Conservation (phyloP, 1,284 basidiomycete genomes). For the Rhodotorula mucilaginosa region DNA sequence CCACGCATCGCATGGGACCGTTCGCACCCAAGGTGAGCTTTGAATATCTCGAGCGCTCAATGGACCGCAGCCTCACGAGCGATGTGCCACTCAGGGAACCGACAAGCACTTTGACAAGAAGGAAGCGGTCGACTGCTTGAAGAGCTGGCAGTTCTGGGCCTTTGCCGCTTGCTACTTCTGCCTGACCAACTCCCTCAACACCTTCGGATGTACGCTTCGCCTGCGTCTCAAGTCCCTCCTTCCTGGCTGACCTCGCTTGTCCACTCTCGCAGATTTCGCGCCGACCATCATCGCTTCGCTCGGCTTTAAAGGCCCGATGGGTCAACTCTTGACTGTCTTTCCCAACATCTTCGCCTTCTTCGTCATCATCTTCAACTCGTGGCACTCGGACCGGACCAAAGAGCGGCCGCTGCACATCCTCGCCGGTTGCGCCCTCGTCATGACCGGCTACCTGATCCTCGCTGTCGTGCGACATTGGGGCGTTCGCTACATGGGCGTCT, state of each 20-base stretch:
- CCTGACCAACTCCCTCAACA: slow-evolving; percentile 20
- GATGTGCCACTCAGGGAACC: slow-evolving; percentile 10
- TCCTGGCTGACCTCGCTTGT: slow-evolving; percentile 20
- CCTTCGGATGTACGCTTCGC: slow-evolving; percentile 13
- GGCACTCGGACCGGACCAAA: slow-evolving; percentile 26
- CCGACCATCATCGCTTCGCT: slow-evolving; percentile 23
- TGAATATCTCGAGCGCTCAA: no score
- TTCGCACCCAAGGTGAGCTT: slow-evolving; percentile 22
- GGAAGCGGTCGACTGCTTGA: slow-evolving; percentile 40
- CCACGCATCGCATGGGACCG: slow-evolving; percentile 30
- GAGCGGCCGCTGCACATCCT: slow-evolving; percentile 39
- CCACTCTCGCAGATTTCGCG: slow-evolving; percentile 16
- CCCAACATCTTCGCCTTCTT: slow-evolving; percentile 33
- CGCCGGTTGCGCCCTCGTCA: slow-evolving; percentile 9
- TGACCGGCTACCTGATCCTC: slow-evolving; percentile 45
- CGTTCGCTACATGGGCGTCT: slow-evolving; percentile 43
- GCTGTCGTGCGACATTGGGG: slow-evolving; percentile 40
- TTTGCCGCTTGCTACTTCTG: slow-evolving; percentile 38
- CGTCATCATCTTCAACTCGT: slow-evolving; percentile 29
- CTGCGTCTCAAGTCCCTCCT: not conserved
- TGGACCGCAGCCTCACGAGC: not conserved
- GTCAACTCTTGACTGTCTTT: slow-evolving; percentile 25
- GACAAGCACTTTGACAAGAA: slow-evolving; percentile 46
- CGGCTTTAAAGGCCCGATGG: slow-evolving; percentile 35
- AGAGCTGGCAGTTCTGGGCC: slow-evolving; percentile 44